Conservation (phyloP, 2,329 filamentous ascomycete species). For the Truncatella angustata region DNA sequence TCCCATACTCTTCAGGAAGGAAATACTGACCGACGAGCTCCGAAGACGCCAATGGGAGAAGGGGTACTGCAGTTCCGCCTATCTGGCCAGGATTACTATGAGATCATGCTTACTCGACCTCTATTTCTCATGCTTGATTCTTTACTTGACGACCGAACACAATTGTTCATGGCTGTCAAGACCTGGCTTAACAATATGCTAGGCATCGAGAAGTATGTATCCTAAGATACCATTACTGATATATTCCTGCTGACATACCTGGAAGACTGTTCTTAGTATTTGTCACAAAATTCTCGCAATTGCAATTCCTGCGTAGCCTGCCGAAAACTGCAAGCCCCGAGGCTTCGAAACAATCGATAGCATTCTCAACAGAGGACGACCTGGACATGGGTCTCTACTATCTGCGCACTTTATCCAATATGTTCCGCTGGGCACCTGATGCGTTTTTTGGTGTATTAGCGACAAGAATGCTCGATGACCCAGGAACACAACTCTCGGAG, state of each 20-base stretch:
- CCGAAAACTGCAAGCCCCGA: slow-evolving; percentile 21
- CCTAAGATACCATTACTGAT: not conserved
- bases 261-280: slow-evolving; percentile 60
- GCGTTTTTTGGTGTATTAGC: slow-evolving; percentile 70
- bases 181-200: slow-evolving; percentile 73
- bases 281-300: slow-evolving; percentile 53
- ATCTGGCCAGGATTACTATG: slow-evolving; percentile 60
- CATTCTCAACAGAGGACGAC: slow-evolving; percentile 60
- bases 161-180: slow-evolving; percentile 73
- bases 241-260: slow-evolving; percentile 17
- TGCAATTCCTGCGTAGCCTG: slow-evolving; percentile 48
- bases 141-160: slow-evolving; percentile 68
- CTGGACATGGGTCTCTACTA: slow-evolving; percentile 77
- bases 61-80: slow-evolving; percentile 37
- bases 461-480: slow-evolving; percentile 54
- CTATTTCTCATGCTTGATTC: slow-evolving; percentile 80
- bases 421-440: slow-evolving; percentile 67
- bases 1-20: slow-evolving; percentile 68
- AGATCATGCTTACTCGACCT: slow-evolving; percentile 75
- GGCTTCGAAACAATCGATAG: slow-evolving; percentile 24
- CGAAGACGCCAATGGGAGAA: slow-evolving; percentile 35
- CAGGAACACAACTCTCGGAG: slow-evolving; percentile 39
- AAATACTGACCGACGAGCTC: slow-evolving; percentile 43
- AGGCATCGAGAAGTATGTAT: slow-evolving; percentile 59
- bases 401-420: slow-evolving; percentile 69